Evolutionary conservation across 1,139 yeast genomes (phyloP).

Genomic region (Zygosaccharomyces pseudobailii): DNA sequence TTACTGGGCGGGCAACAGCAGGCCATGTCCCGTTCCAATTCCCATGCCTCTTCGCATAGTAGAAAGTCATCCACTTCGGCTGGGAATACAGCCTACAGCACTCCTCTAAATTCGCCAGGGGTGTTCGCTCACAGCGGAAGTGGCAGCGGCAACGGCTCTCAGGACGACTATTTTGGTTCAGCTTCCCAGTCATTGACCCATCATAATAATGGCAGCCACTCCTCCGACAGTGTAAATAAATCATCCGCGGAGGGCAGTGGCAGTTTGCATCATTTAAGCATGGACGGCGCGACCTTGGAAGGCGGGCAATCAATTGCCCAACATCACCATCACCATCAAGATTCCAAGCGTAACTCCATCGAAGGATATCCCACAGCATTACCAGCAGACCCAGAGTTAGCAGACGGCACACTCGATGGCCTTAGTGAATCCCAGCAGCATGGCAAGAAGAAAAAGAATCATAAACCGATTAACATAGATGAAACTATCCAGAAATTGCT

Average conservation of each 20-base stretch:
- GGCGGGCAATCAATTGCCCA: background rate
- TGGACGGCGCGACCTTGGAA: conserved; percentile 1
- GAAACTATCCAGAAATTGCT: conserved; percentile 81
- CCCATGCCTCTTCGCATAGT: conserved; percentile 29
- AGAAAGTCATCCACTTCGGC: conserved; percentile 30
- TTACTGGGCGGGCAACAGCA: conserved; percentile 11
- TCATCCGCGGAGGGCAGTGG: background rate
- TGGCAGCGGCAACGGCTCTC: conserved; percentile 10
- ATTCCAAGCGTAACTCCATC: conserved; percentile 4
- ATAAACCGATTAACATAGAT: conserved; percentile 64
- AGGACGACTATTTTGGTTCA: conserved; percentile 19
- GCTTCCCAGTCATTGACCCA: background rate
- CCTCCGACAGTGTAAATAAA: conserved; percentile 1
- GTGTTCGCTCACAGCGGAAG: conserved; percentile 10
- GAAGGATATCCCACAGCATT: conserved; percentile 14
- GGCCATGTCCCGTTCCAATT: conserved; percentile 18
- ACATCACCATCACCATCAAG: conserved; percentile 1
- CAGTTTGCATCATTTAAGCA: background rate
- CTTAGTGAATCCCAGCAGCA: conserved; percentile 7
- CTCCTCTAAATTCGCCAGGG: conserved; percentile 33
- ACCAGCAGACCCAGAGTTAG: conserved; percentile 17
- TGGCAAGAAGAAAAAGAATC: conserved; percentile 27
- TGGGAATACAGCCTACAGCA: conserved; percentile 28
- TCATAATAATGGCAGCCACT: background rate
- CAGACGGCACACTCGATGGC: conserved; percentile 10